Percentiles rank a stretch among this genome's conserved stretches.
Evolutionary conservation across 192 early-diverging fungal species (phyloP).

Genomic region (Neocallimastix lanati): DNA sequence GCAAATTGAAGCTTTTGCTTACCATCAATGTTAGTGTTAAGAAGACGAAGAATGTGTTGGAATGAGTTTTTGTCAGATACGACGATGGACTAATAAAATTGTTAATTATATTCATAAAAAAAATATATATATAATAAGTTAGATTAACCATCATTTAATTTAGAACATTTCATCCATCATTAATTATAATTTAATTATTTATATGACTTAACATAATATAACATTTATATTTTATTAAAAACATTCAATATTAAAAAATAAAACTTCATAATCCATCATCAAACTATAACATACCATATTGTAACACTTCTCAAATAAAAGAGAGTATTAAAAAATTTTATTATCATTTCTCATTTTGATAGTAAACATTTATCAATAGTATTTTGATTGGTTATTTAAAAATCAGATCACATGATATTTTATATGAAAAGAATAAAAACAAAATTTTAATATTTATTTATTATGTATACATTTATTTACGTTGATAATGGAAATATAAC

Average conservation of each 20-base stretch:
- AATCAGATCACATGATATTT: neutral
- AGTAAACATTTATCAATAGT: neutral
- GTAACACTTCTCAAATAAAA: neutral
- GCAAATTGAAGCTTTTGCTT: slow-evolving; percentile 89
- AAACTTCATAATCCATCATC: neutral
- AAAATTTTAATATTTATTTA: too few species aligned
- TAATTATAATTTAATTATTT: too few species aligned
- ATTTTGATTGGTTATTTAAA: neutral
- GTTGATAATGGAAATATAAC: too few species aligned
- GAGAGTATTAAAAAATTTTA: neutral
- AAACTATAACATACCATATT: neutral
- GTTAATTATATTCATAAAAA: too few species aligned
- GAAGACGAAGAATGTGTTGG: slow-evolving; percentile 95
- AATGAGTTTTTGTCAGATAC: slow-evolving; percentile 81
- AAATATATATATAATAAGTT: too few species aligned
- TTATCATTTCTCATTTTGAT: neutral
- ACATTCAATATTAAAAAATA: too few species aligned
- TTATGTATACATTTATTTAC: too few species aligned
- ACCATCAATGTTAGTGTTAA: slow-evolving; percentile 98
- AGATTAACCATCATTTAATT: too few species aligned
- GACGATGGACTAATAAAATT: slow-evolving; percentile 78
- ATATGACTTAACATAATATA: too few species aligned
- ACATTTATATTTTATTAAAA: too few species aligned
- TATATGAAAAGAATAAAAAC: too few species aligned
- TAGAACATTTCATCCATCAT: too few species aligned